These are phyloP conservation scores for Penicillium polonicum DNA, from an alignment of 2,329 filamentous ascomycete genomes.

Conservation along the genomic window DNA sequence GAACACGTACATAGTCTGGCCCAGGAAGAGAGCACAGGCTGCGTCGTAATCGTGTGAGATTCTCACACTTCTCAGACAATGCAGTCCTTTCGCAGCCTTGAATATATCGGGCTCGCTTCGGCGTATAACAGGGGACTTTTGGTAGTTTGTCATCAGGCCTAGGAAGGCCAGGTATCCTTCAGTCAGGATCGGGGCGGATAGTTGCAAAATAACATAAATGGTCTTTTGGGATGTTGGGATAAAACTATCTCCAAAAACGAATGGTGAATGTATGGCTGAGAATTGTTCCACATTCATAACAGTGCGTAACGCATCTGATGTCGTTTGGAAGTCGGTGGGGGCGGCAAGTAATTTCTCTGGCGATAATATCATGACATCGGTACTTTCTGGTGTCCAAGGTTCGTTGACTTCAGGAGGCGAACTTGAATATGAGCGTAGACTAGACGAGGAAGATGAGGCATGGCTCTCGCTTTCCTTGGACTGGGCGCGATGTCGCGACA, in stretches of 20 bases:
- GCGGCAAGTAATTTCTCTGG: conserved; percentile 21
- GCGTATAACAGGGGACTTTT: conserved; percentile 22
- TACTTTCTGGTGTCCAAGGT: conserved; percentile 1
- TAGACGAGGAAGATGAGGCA: conserved; percentile 9
- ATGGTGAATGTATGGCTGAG: conserved; percentile 23
- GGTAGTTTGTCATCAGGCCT: conserved; percentile 25
- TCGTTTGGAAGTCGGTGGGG: conserved; percentile 15
- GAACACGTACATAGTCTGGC: conserved; percentile 31
- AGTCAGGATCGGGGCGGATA: conserved; percentile 19
- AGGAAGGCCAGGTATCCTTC: conserved; percentile 27
- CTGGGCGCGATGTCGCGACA: conserved; percentile 3
- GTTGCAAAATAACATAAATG: conserved; percentile 17
- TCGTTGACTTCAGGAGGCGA: conserved; percentile 7
- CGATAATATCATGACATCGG: conserved; percentile 4
- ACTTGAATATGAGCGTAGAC: conserved; percentile 8
- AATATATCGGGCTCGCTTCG: conserved; percentile 20
- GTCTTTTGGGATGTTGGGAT: conserved; percentile 17
- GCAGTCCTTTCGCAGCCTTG: conserved; percentile 23
- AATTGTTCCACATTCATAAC: conserved; percentile 23
- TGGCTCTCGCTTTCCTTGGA: conserved; percentile 6
- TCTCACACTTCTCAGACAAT: conserved; percentile 19
- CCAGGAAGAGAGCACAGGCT: conserved; percentile 24
- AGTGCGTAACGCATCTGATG: conserved; percentile 19
- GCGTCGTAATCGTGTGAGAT: conserved; percentile 26
- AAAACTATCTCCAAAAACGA: conserved; percentile 21